Percentiles rank a stretch among this genome's conserved stretches.
phyloP scores from a whole-genome alignment of 1,139 yeast genomes.

The Taiozyma sp. region DNA sequence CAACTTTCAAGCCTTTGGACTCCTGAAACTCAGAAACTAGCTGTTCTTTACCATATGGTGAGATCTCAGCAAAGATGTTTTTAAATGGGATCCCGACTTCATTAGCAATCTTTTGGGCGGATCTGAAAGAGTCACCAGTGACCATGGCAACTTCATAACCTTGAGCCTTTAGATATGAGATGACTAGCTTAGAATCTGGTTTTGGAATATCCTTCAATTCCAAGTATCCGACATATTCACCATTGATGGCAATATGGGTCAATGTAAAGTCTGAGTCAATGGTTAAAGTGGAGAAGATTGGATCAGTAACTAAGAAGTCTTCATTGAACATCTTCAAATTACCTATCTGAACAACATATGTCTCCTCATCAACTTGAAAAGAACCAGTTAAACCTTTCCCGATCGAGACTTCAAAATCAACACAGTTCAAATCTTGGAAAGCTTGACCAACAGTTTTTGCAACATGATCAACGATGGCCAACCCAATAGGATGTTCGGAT shows the following conservation, averaged over 20 bases:
- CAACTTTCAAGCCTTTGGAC: constrained; percentile 39
- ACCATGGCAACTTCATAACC: constrained; percentile 79
- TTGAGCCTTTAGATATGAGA: constrained; percentile 46
- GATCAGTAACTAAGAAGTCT: constrained; percentile 20
- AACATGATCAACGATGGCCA: constrained; percentile 47
- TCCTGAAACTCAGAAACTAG: constrained; percentile 54
- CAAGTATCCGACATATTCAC: constrained; percentile 53
- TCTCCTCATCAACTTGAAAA: constrained; percentile 27
- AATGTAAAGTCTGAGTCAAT: constrained; percentile 26
- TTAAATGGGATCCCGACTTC: constrained; percentile 60
- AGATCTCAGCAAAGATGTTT: constrained; percentile 69
- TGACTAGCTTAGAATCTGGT: constrained; percentile 55
- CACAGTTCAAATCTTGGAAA: background rate
- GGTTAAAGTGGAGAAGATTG: constrained; percentile 14
- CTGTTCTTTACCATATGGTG: constrained; percentile 73
- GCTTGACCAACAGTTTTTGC: constrained; percentile 3
- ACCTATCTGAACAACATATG: constrained; percentile 47
- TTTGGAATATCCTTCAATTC: constrained; percentile 69
- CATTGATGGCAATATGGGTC: constrained; percentile 46
- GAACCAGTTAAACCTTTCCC: constrained; percentile 70
- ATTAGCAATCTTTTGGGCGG: constrained; percentile 61
- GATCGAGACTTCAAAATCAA: constrained; percentile 42
- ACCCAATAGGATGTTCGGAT: constrained; percentile 88
- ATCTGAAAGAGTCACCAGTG: constrained; percentile 73
- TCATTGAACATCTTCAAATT: constrained; percentile 41